phyloP scores from a whole-genome alignment of 2,329 filamentous ascomycete species.

The Pseudocercospora crystallina region DNA sequence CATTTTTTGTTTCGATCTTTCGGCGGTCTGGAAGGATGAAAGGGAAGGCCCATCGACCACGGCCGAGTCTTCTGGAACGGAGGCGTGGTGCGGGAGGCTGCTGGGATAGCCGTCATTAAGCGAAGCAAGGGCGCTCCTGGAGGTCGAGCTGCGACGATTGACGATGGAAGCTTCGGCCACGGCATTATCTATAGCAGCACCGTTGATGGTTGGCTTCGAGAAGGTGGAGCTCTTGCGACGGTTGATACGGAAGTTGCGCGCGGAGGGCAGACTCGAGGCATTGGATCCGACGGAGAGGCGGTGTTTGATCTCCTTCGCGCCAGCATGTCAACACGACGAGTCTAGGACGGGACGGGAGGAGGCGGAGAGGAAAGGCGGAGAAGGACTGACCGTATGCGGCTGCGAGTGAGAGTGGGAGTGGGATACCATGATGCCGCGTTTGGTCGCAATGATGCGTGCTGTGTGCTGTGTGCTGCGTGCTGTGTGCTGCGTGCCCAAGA shows the following conservation, averaged over 20 bases:
- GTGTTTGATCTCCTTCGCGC: conserved; percentile 27
- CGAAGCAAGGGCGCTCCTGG: conserved; percentile 55
- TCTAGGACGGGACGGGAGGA: background rate
- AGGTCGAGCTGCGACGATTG: conserved; percentile 66
- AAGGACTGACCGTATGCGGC: too few relatives aligned
- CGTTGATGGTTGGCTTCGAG: conserved; percentile 73
- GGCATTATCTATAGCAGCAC: conserved; percentile 64
- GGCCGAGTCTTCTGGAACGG: conserved; percentile 46
- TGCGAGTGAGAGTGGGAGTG: too few relatives aligned
- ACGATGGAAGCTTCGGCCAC: conserved; percentile 61
- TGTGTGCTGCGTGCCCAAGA: conserved; percentile 36
- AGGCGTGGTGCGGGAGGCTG: conserved; percentile 59
- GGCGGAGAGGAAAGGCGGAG: too few relatives aligned
- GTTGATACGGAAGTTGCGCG: conserved; percentile 71
- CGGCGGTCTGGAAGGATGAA: conserved; percentile 46
- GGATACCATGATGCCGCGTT: too few relatives aligned
- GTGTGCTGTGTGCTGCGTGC: conserved; percentile 21
- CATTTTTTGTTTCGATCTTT: conserved; percentile 54
- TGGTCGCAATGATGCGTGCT: background rate
- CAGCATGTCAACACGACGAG: too few relatives aligned
- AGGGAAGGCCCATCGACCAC: conserved; percentile 70
- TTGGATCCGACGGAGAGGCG: conserved; percentile 52
- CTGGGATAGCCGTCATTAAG: conserved; percentile 60
- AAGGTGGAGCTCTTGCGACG: conserved; percentile 91
- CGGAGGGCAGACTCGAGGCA: conserved; percentile 59